Evolutionary conservation across 106 monocot species (phyloP).

Genomic region (Narthecium ossifragum): DNA sequence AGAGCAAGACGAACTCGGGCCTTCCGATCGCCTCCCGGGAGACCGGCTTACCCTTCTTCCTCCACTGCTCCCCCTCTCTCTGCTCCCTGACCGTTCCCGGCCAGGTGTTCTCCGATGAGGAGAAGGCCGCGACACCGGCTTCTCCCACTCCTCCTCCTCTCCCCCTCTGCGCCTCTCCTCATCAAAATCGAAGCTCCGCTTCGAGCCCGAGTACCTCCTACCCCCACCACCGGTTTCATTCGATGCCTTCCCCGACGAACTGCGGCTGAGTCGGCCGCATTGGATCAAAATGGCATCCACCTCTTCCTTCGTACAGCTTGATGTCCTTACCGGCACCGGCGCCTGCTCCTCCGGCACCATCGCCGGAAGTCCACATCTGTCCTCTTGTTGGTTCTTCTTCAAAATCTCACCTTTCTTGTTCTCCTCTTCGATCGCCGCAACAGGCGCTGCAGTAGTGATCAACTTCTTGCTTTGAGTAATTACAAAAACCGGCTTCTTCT

Average conservation of each 20-base stretch:
- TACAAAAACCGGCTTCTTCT: slow-evolving; percentile 28
- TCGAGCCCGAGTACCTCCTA: slow-evolving; percentile 32
- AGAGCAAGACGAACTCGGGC: neutral
- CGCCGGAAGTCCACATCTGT: neutral
- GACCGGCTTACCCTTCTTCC: slow-evolving; percentile 72
- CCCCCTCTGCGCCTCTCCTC: slow-evolving; percentile 8
- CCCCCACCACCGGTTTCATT: slow-evolving; percentile 4
- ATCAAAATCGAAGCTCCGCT: slow-evolving; percentile 94
- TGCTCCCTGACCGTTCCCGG: slow-evolving; percentile 62
- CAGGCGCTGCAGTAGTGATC: neutral
- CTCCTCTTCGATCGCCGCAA: neutral
- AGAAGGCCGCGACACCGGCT: slow-evolving; percentile 38
- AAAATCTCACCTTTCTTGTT: neutral
- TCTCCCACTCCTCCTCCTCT: slow-evolving; percentile 12
- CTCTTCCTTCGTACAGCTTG: slow-evolving; percentile 95
- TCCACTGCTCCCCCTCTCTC: slow-evolving; percentile 24
- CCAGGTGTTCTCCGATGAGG: slow-evolving; percentile 57
- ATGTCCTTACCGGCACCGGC: slow-evolving; percentile 41
- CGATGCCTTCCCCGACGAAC: slow-evolving; percentile 49
- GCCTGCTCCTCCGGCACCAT: slow-evolving; percentile 14
- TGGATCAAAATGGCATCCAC: slow-evolving; percentile 93
- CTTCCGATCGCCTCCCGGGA: slow-evolving; percentile 60
- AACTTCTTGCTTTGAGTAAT: slow-evolving; percentile 23
- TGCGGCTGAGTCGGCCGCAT: slow-evolving; percentile 94
- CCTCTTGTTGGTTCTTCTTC: slow-evolving; percentile 2